These are phyloP conservation scores for Neurospora sp. DNA, from an alignment of 495 filamentous ascomycete species.

Conservation along the genomic window DNA sequence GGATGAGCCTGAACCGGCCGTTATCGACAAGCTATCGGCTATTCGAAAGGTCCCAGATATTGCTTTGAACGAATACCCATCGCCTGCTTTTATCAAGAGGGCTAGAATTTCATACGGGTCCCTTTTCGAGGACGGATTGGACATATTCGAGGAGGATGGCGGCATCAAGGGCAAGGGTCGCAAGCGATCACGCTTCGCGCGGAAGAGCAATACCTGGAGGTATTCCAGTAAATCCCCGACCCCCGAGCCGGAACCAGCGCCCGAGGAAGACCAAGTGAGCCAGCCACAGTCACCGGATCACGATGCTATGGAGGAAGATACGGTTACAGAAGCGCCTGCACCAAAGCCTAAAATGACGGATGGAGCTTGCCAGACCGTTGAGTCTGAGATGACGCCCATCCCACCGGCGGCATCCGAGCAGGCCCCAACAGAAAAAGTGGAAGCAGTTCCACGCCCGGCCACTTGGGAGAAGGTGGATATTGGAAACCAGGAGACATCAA, in stretches of 20 bases:
- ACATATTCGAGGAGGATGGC: conserved; percentile 65
- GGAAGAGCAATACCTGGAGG: conserved; percentile 57
- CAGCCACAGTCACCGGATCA: conserved; percentile 1
- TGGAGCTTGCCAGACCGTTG: conserved; percentile 39
- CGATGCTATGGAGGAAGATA: conserved; percentile 28
- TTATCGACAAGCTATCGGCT: conserved; percentile 1
- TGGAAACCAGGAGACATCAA: neutral
- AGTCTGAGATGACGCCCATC: conserved; percentile 20
- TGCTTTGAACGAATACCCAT: conserved; percentile 44
- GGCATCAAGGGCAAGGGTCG: conserved; percentile 53
- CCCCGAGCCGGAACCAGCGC: conserved; percentile 38
- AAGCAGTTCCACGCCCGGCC: neutral
- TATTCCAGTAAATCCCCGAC: conserved; percentile 58
- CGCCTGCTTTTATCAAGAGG: conserved; percentile 68
- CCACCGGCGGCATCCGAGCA: neutral
- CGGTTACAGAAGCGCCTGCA: neutral
- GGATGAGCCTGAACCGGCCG: neutral
- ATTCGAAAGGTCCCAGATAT: conserved; percentile 13
- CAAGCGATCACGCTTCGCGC: conserved; percentile 66
- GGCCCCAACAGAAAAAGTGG: neutral
- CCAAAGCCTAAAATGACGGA: conserved; percentile 28
- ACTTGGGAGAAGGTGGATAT: neutral
- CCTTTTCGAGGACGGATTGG: conserved; percentile 46
- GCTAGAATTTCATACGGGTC: conserved; percentile 50
- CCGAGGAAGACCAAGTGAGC: neutral